These are phyloP conservation scores for Yarrowia sp. DNA, from an alignment of 805 yeast genomes.

Conservation along the genomic window DNA sequence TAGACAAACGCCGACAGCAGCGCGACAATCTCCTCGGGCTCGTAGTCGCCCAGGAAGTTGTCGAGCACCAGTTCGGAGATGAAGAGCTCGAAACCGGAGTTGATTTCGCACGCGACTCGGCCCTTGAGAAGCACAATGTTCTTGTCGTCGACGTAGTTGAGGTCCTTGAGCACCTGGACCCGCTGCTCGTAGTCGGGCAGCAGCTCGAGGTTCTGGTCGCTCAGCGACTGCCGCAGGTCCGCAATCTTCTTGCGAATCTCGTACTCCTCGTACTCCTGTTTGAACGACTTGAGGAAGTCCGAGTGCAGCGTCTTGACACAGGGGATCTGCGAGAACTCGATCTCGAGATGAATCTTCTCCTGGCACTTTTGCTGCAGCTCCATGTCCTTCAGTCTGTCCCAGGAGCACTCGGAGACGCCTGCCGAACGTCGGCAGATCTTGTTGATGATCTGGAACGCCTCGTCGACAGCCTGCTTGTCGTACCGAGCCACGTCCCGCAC, in stretches of 20 bases:
- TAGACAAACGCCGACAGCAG: conserved; percentile 89
- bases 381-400: conserved; percentile 47
- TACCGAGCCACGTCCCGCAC: conserved; percentile 28
- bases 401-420: conserved; percentile 11
- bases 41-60: conserved; percentile 89
- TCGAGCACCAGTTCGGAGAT: conserved; percentile 89
- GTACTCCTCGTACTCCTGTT: conserved; percentile 57
- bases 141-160: conserved; percentile 77
- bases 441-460: conserved; percentile 29
- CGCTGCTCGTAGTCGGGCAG: conserved; percentile 95
- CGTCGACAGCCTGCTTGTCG: conserved; percentile 23
- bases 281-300: conserved; percentile 50
- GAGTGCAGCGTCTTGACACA: conserved; percentile 51
- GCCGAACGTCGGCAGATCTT: conserved; percentile 17
- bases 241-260: conserved; percentile 60
- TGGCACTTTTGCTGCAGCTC: conserved; percentile 51
- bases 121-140: conserved; percentile 84
- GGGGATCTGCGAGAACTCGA: conserved; percentile 6
- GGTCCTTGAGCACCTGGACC: conserved; percentile 72
- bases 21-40: conserved; percentile 97
- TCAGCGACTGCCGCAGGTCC: conserved; percentile 64
- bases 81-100: conserved; percentile 84
- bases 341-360: conserved; percentile 37
- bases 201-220: conserved; percentile 87
- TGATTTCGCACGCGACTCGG: conserved; percentile 84